phyloP scores from a whole-genome alignment of 768 basidiomycete genomes.

The Suillus plorans region DNA sequence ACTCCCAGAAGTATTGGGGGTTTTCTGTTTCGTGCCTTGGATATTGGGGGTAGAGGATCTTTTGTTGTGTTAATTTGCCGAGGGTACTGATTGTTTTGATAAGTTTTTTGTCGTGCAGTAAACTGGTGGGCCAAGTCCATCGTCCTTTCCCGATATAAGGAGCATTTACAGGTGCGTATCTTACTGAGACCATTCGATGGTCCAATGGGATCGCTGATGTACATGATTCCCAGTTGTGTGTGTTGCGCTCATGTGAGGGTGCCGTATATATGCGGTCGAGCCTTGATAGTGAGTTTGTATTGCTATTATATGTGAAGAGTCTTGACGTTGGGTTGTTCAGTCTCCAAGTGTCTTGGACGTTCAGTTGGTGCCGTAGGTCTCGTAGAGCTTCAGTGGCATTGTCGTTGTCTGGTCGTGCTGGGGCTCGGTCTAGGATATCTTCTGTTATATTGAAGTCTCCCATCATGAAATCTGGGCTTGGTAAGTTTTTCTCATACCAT shows the following conservation, averaged over 20 bases:
- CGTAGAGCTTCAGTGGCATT: too few relatives aligned
- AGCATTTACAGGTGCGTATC: background rate
- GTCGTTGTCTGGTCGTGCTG: too few relatives aligned
- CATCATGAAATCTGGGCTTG: too few relatives aligned
- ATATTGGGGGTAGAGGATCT: too few relatives aligned
- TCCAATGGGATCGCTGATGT: background rate
- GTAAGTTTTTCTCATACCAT: too few relatives aligned
- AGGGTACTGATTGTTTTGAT: background rate
- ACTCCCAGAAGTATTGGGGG: background rate
- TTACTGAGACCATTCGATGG: background rate
- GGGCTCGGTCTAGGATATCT: too few relatives aligned
- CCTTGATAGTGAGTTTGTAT: background rate
- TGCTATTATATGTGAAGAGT: background rate
- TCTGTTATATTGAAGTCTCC: too few relatives aligned
- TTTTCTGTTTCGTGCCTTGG: background rate
- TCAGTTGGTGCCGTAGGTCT: too few relatives aligned
- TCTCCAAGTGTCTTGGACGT: too few relatives aligned
- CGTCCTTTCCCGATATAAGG: background rate
- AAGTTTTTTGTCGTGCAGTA: background rate
- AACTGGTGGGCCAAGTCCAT: background rate
- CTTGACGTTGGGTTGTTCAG: background rate
- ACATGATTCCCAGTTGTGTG: background rate
- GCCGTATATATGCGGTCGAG: background rate
- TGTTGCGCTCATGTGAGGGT: accelerated
- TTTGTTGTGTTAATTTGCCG: background rate